Base-by-base conservation (phyloP, 1,284 basidiomycete species). In the Apiotrichum veenhuisii region DNA sequence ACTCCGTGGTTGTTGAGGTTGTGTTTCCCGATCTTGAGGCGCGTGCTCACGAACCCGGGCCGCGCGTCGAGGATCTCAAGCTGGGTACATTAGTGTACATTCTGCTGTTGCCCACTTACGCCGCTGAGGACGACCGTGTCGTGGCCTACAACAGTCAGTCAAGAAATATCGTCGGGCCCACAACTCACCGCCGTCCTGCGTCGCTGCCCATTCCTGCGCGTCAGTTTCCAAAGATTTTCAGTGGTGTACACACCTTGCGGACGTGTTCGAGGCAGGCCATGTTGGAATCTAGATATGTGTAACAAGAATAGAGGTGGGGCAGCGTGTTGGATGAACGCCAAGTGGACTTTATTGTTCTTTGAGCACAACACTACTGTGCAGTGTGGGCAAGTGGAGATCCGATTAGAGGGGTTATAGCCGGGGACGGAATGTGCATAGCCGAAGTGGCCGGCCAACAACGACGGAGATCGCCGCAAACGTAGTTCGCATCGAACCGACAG, bases 1-100 rank as follows among this genome's bases (percentile, higher is more conserved):
- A 61, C 59, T 15, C 56, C 56, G 15, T 52, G 36, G 43, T 44
- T 22, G 49, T 62, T 62, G 23, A 58, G 34, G 42, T 62, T 51
- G 17, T 54, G 46, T 45, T 41, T 33, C 48, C 44, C 33, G 26
- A 54, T 17, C n/a, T 37, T 50, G 30, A 62, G 36, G 11, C 40
- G 34, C 30, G 44, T 41, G n/a, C 22, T 15, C 18, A 56, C 51
- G 11, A 11, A 53, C 8, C 60, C 57, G 15, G 60, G 60, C 17
- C 57, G 50, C 17, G 60, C 60, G 5, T 55, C 60, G 44, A 62
- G 37, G 23, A 62, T 41, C 48, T 55, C 51, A 34, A 61, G 50
- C 59, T 57, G 43, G 3, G 7, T 26, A 44, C 33, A 56, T 22
- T 12, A 26, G 15, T 26, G 20, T 3, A 14, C 1, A 9, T 9